Conservation (phyloP, 768 basidiomycete genomes). For the Macrolepiota fuliginosa region DNA sequence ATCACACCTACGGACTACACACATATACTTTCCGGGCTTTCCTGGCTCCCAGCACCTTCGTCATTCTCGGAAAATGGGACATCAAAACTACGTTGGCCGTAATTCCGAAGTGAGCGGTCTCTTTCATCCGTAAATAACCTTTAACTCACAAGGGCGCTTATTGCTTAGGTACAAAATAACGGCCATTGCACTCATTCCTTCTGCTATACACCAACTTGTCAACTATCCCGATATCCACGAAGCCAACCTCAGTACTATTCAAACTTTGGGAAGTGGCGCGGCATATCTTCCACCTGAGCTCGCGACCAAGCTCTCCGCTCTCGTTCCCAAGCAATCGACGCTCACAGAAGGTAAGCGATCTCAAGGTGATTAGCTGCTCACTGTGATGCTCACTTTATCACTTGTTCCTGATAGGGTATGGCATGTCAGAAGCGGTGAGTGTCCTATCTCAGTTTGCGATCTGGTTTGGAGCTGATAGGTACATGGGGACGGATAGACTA, state of each 20-base stretch:
- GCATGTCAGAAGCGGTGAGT: conserved; percentile 67
- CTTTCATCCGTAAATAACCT: neutral
- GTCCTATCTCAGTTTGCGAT: neutral
- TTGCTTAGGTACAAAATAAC: conserved; percentile 53
- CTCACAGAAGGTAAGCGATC: conserved; percentile 44
- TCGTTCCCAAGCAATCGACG: conserved; percentile 31
- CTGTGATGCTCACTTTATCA: neutral
- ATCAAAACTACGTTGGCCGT: conserved; percentile 44
- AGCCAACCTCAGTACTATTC: conserved; percentile 52
- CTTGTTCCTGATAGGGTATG: conserved; percentile 49
- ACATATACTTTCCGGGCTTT: conserved; percentile 46
- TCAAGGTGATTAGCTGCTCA: neutral
- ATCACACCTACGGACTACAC: conserved; percentile 68
- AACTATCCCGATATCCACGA: conserved; percentile 48
- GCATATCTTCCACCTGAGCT: conserved; percentile 66
- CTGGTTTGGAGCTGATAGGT: neutral
- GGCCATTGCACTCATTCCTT: conserved; percentile 52
- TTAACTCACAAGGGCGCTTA: neutral
- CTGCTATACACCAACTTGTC: conserved; percentile 62
- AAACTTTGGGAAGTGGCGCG: conserved; percentile 48
- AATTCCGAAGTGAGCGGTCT: conserved; percentile 52
- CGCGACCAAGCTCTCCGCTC: conserved; percentile 32
- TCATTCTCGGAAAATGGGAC: conserved; percentile 65
- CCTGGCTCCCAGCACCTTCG: conserved; percentile 40
- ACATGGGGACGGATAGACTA: conserved; percentile 39